Evolutionary conservation across 2,329 filamentous ascomycete genomes (phyloP), one percentile per base, ranked within the genome.

Genomic region (Trichoderma afroharzianum): DNA sequence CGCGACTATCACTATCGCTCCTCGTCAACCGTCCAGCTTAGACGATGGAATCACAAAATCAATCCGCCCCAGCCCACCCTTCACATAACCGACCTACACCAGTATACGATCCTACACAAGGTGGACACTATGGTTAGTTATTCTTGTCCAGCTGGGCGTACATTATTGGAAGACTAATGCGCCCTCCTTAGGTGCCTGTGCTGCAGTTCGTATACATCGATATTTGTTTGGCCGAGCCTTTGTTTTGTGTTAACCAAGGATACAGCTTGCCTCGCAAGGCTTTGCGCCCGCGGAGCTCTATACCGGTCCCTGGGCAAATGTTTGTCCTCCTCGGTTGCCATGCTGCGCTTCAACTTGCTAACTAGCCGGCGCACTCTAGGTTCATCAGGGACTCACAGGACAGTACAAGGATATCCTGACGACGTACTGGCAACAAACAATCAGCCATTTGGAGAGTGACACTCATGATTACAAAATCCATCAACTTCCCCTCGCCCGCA

Each of bases 391-490:
- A 63, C 88, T 99, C 62, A 93, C 91, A 72, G 95, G 94, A 73
- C 92, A 92, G 74, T 97, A 98, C 82, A 95, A 97, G 81, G 96
- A 99, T 81, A 98, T 98, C 78, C 87, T 99, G 77, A 98, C 97
- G 57, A 98, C 95, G 6, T 99, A 99, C 84, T 99, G 96, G 96
- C 96, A 99, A 82, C 95, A 99, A 79, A 96, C 95, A 74, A 97
- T 99, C 84, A 95, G 92, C 76, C 94, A 97, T 81, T 90, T 99
- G 72, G 96, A 99, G 83, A 93, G 89, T 72, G 96, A 98, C 78
- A 94, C 92, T 63, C 96, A 99, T 82, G 96, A 99, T 82, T 99
- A 98, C 87, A 99, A 99, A 83, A 89, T 98, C 71, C 96, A 99
- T 81, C 96, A 98, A 81, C 87, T 99, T 50, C 96, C 96, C 2